Base-by-base conservation (phyloP, 2,329 filamentous ascomycete species). In the Triangularia setosa region DNA sequence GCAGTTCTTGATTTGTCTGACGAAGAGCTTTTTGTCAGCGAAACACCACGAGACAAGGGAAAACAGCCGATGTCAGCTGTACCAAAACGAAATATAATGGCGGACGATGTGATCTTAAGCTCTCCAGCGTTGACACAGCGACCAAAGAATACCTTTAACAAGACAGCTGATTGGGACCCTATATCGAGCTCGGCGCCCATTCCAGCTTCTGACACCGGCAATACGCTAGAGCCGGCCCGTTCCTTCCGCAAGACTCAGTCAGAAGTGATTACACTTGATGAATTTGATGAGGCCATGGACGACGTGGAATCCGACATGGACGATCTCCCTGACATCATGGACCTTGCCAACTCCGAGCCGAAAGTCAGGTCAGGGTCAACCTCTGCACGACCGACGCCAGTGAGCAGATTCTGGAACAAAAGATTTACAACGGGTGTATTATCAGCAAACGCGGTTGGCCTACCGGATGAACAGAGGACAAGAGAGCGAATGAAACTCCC, bases 141-240 rank as follows among this genome's bases (percentile, higher is more conserved):
- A 67, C 69, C 61, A 25, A 48, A 63, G 1, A 72, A 65, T 16
- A 54, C 68, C 5, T 64, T 71, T 4, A 76, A 67, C 55, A 63
- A 69, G 21, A 69, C 72, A 4, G 71, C 70, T 2, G 73, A 74
- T 0, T 83, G 80, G 81, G 81, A 83, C 69, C 81, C 80, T 0
- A 84, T 84, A 59, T 84, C 82, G 0, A 85, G 82, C 70, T 84
- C 81, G 1, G 81, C 81, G 3, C 83, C 82, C 0, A 78, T 83
- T 55, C 63, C 64, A 2, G 69, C 65, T 2, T 18, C 40, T 48
- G 64, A 62, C 33, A 1, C 59, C 56, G 62, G 70, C 7, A 64
- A 65, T 3, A 14, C 18, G 9, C 8, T 33, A 3, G 59, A 28
- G n/a, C 24, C 65, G 18, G 11, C 62, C 27, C 66, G 63, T 6